Evolutionary conservation across 805 yeast species (phyloP), one percentile per base, ranked within the genome.

Genomic region (Yamadazyma phyllophila): DNA sequence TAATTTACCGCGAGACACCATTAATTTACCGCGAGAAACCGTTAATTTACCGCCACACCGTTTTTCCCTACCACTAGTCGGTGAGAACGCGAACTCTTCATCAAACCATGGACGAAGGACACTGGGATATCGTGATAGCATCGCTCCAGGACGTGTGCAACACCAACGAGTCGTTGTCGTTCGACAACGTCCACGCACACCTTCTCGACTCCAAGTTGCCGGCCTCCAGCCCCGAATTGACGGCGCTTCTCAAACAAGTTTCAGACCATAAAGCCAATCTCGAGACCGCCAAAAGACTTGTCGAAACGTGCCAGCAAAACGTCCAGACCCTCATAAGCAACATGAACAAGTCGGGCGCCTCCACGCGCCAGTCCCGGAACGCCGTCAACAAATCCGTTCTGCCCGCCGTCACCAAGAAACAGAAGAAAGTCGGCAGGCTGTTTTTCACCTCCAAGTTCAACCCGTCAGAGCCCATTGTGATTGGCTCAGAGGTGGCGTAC

Each of bases 401-500:
- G 16, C 36, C 33, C 27, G 29, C 34, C 11, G 31, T 24, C 29
- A 13, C 29, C 12, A 45, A 37, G 24, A 47, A 48, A 16, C 41
- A 49, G 38, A 49, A 47, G 34, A 65, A 64, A 43, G 53, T 51
- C 16, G 83, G 82, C 6, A 62, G 73, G 46, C 75, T 74, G 59
- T 78, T 54, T 56, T 66, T 73, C 53, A 65, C 66, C n/a, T 80
- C 86, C 38, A 77, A 77, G 26, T 83, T 62, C 61, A 83, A 83
- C 55, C 80, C 84, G 1, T 71, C 74, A 24, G 85, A 77, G 31
- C 80, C 83, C 0, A 70, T 83, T 4, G 53, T 60, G 2, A 67
- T 85, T 1, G 91, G 92, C 1, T 78, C 94, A 0, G 95, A 88
- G 55, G 97, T 94, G 0, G 98, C 97, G 1, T 92, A 84, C 68